phyloP scores from a whole-genome alignment of 768 basidiomycete species.

The Agaricus blazei region DNA sequence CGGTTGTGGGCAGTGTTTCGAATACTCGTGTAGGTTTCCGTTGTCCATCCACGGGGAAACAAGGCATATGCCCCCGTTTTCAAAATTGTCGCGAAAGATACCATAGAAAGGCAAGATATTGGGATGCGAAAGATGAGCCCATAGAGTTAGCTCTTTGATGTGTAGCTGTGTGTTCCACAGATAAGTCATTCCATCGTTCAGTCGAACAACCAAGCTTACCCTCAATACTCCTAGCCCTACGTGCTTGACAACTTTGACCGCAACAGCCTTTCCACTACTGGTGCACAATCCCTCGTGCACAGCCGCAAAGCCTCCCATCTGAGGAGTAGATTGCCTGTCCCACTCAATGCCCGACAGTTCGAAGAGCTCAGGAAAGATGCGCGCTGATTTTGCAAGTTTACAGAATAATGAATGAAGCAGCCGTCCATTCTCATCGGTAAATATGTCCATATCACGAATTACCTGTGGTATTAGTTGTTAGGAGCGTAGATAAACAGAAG shows the following conservation, averaged over 20 bases:
- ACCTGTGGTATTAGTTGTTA: background rate
- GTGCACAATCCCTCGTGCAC: background rate
- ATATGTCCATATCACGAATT: background rate
- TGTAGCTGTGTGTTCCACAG: background rate
- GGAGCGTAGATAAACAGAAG: background rate
- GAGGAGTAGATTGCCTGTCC: too few species aligned
- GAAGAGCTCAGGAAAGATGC: too few species aligned
- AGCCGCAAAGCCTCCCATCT: background rate
- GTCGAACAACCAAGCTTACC: background rate
- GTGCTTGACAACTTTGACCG: background rate
- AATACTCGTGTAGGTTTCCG: background rate
- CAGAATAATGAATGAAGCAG: too few species aligned
- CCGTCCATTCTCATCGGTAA: too few species aligned
- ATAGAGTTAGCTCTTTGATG: slow-evolving; percentile 3
- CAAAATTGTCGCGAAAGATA: background rate
- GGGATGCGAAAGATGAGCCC: slow-evolving; percentile 4
- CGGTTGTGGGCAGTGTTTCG: background rate
- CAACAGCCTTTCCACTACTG: background rate
- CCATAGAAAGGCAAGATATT: slow-evolving; percentile 9
- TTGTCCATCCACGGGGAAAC: slow-evolving; percentile 10
- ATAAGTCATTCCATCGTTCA: background rate
- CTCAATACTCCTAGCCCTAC: background rate
- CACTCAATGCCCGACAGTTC: too few species aligned
- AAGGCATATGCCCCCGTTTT: background rate
- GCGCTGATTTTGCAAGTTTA: too few species aligned